Evolutionary conservation across 1,284 basidiomycete species (phyloP), one percentile per base, ranked within the genome.

Genomic region (Naganishia sp.): DNA sequence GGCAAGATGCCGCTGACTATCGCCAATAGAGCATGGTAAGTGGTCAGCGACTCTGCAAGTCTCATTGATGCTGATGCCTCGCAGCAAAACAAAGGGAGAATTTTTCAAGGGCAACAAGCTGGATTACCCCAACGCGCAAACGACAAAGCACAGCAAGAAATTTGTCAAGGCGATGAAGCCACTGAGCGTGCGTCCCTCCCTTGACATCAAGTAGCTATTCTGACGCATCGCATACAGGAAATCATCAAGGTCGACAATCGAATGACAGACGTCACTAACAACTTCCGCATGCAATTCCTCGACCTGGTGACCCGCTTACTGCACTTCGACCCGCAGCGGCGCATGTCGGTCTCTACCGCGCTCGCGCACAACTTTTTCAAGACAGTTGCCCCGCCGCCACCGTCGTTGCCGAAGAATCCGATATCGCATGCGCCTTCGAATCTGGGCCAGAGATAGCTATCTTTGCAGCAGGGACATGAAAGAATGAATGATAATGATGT

Each of bases 1-100:
- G 96, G 95, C 68, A 90, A 88, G 80, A 94, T 99, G 88, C 93
- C 94, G 0, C 87, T 89, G 53, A 86, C 88, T 5, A 93, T 95
- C 77, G 72, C 31, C 28, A 49, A 55, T 25, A 23, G n/a, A 42
- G 25, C 28, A 48, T 42, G 45, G 39, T 18, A 11, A 21, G 21
- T 28, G 6, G n/a, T 36, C 44, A 43, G 21, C 9, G 53, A 28
- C 66, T 28, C 42, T 65, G 43, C 4, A 3, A 21, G 46, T 16
- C 25, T 2, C 13, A 42, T 60, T 68, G 48, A 69, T 63, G 42
- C 48, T 42, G 23, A 25, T 25, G 2, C 43, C 85, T 86, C 42
- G 81, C 84, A 70, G 90, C 86, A 36, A 85, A 85, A 66, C 86
- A 86, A 80, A 81, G 66, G 88, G 92, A 16, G 95, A 98, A 75